Evolutionary conservation across 805 yeast genomes (phyloP), one percentile per base, ranked within the genome.

Genomic region (Metschnikowia colocasiae): DNA sequence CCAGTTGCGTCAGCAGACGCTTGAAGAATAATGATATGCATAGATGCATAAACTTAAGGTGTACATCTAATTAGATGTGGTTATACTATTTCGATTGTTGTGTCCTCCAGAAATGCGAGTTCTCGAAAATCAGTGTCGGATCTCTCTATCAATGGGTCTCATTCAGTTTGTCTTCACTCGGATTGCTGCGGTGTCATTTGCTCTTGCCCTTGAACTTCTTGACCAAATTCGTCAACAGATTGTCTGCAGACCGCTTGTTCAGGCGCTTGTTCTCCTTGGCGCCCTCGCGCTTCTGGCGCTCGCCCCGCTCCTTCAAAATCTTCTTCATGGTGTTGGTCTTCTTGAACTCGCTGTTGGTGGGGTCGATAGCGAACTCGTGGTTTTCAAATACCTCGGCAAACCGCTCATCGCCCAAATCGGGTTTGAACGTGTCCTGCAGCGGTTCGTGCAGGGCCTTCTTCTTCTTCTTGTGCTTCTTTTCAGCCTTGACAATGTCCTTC

Each of bases 361-460:
- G 95, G 67, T 95, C 99, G 62, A 95, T 90, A 10, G 97, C 97
- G 67, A 81, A 94, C 52, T 85, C 94, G 53, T 87, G 96, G 52
- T 81, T 83, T 59, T 89, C 89, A 60, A 84, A 88, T 53, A 90
- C 74, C 54, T 85, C 95, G 40, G 76, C 76, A 73, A 94, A 94
- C 69, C 99, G 83, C 13, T 85, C 82, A 73, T 94, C 99, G 35
- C 74, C 72, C 59, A 87, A 79, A 59, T 88, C 90, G 37, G 90
- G 79, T 54, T 78, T 73, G 65, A 87, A 83, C 25, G 65, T 69
- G 40, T 71, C 80, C 50, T 71, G 79, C 4, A 68, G 75, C 49
- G 76, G 81, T 46, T 79, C 83, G 33, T 13, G 16, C 8, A 75
- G 74, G 46, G 78, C 77, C 59, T 73, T 76, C 54, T 61, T 65